These are phyloP conservation scores for Aspergillus novofumigatus DNA, from an alignment of 2,329 filamentous ascomycete species.

Conservation along the genomic window DNA sequence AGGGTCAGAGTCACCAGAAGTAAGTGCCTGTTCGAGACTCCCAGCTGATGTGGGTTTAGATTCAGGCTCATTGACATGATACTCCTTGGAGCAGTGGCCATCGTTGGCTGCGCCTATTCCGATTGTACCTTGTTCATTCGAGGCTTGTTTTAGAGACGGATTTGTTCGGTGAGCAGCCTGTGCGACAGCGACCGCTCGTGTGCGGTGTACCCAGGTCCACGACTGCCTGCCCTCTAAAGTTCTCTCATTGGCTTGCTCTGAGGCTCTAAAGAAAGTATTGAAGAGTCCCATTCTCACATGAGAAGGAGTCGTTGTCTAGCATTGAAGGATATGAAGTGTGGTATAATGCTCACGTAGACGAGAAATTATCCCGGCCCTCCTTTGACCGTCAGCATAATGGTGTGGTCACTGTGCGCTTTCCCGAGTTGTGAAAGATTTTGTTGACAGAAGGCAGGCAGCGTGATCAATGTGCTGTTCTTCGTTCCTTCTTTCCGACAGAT, in stretches of 20 bases:
- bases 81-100: not conserved
- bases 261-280: slow-evolving; percentile 7
- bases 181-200: not conserved
- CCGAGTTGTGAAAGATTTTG: not conserved
- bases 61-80: not conserved
- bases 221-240: not conserved
- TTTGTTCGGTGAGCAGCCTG: not conserved
- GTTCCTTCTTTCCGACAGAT: not conserved
- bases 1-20: not conserved
- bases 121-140: not conserved
- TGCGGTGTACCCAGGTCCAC: not conserved
- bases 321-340: not conserved
- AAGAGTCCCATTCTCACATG: slow-evolving; percentile 11
- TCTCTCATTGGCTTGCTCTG: slow-evolving; percentile 1
- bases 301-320: not conserved
- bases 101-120: not conserved
- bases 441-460: not conserved
- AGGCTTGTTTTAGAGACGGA: not conserved
- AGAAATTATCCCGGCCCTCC: not conserved
- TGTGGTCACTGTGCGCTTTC: not conserved
- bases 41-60: not conserved
- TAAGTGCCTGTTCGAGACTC: not conserved
- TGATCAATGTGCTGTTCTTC: not conserved
- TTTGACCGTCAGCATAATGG: not conserved
- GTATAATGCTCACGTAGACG: not conserved